These are phyloP conservation scores for Rugonectria rugulosa DNA, from an alignment of 2,329 filamentous ascomycete genomes.

Conservation along the genomic window DNA sequence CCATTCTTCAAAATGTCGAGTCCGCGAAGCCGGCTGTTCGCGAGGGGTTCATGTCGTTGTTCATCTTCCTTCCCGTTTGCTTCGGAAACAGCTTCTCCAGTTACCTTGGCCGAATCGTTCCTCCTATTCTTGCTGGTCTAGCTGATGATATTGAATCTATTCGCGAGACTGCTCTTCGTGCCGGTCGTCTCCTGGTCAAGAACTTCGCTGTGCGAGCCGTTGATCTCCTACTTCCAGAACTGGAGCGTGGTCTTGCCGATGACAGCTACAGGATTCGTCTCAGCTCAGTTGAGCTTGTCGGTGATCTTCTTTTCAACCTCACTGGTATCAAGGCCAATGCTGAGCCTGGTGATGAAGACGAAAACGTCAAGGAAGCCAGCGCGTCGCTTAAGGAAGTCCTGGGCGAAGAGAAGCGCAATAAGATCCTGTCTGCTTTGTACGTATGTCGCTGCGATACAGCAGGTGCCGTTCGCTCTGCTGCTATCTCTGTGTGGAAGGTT, in stretches of 20 bases:
- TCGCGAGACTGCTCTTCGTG: constrained; percentile 92
- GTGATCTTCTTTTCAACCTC: constrained; percentile 96
- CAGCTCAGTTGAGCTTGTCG: constrained; percentile 96
- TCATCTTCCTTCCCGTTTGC: constrained; percentile 98
- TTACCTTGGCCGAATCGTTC: constrained; percentile 94
- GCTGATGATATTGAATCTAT: constrained; percentile 97
- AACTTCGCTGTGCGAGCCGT: constrained; percentile 97
- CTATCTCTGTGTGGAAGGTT: constrained; percentile 95
- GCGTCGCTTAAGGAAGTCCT: constrained; percentile 93
- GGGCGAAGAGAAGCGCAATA: constrained; percentile 95
- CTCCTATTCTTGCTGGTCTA: constrained; percentile 90
- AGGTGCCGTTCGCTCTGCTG: constrained; percentile 85
- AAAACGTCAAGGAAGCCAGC: constrained; percentile 83
- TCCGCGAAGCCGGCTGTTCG: constrained; percentile 89
- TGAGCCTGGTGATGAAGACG: constrained; percentile 80
- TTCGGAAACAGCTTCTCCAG: constrained; percentile 98
- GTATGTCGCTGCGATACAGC: constrained; percentile 98
- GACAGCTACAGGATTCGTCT: constrained; percentile 97
- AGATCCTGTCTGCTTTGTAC: constrained; percentile 95
- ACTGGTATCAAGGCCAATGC: constrained; percentile 87
- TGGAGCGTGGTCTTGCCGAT: constrained; percentile 96
- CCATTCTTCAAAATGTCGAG: constrained; percentile 93
- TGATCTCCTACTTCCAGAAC: constrained; percentile 89
- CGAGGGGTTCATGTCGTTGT: constrained; percentile 99
- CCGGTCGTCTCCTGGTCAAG: constrained; percentile 93